A percentile compares a stretch with the other conserved stretches of the same genome.
Conservation (phyloP, 441 rosid genomes). For the Capsella rubella region DNA sequence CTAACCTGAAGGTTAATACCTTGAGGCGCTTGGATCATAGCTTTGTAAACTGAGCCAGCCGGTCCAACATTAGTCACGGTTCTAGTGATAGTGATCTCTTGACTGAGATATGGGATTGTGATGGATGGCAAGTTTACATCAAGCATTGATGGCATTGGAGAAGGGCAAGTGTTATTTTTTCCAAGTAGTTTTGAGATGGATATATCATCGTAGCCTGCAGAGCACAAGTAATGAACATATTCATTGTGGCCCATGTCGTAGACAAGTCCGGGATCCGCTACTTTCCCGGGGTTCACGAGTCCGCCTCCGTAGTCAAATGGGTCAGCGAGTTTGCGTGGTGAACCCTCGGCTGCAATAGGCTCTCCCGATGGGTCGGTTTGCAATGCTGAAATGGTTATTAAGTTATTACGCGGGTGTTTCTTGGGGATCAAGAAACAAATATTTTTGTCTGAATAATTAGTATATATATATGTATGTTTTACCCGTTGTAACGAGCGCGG, state of each 20-base stretch:
- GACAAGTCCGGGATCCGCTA: conserved; percentile 69
- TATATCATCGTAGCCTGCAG: conserved; percentile 35
- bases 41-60: conserved; percentile 52
- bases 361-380: conserved; percentile 47
- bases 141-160: conserved; percentile 34
- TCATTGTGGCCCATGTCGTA: conserved; percentile 60
- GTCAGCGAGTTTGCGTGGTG: conserved; percentile 59
- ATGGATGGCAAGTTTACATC: conserved; percentile 71
- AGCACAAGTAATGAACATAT: conserved; percentile 66
- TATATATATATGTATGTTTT: conserved; percentile 12
- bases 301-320: conserved; percentile 86
- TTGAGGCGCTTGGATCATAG: conserved; percentile 53
- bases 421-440: neutral
- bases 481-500: conserved; percentile 71
- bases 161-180: conserved; percentile 45
- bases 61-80: conserved; percentile 75
- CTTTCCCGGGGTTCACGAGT: conserved; percentile 59
- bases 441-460: neutral
- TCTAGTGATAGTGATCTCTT: conserved; percentile 55
- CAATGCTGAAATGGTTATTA: conserved; percentile 39
- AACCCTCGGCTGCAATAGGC: conserved; percentile 47
- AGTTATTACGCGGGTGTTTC: neutral
- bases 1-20: conserved; percentile 54
- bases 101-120: conserved; percentile 63
- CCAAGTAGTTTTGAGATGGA: conserved; percentile 48